Percentiles rank a stretch among this genome's conserved stretches.
phyloP scores from a whole-genome alignment of 306 rosid genomes.

The Rosa persica region DNA sequence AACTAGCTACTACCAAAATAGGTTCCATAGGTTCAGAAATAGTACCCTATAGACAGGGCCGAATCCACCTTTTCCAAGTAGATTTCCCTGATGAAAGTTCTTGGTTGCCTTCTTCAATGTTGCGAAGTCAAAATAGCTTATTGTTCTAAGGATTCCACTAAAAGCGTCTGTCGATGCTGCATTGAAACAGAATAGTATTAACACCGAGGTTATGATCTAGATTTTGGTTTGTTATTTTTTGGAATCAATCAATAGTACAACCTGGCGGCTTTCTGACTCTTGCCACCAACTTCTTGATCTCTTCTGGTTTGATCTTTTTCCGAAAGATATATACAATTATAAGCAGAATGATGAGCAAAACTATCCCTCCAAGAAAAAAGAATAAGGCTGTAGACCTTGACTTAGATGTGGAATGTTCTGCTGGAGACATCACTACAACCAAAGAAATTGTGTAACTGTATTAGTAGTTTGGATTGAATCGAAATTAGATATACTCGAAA shows the following conservation, averaged over 20 bases:
- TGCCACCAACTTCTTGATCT: conserved; percentile 33
- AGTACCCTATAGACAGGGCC: conserved; percentile 92
- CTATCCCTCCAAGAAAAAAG: conserved; percentile 69
- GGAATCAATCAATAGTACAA: conserved; percentile 19
- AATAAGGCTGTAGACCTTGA: conserved; percentile 26
- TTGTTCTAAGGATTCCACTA: conserved; percentile 63
- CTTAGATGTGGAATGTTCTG: conserved; percentile 28
- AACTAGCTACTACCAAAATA: not conserved
- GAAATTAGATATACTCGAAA: not conserved
- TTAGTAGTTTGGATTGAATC: not conserved
- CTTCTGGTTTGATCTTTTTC: conserved; percentile 43
- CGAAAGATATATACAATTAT: conserved; percentile 47
- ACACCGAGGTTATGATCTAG: conserved; percentile 10
- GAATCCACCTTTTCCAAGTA: conserved; percentile 95
- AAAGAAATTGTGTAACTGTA: not conserved
- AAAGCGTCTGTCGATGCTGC: conserved; percentile 52
- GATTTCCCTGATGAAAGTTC: conserved; percentile 57
- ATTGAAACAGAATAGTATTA: conserved; percentile 4
- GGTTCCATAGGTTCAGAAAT: conserved; percentile 25
- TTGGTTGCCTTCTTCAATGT: conserved; percentile 76
- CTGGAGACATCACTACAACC: conserved; percentile 37
- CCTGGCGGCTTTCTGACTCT: conserved; percentile 43
- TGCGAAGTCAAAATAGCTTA: conserved; percentile 52
- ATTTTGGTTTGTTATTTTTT: not conserved
- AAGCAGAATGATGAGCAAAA: conserved; percentile 47